These are phyloP conservation scores for Spirogloea muscicola DNA, from an alignment of 139 green algal genomes.

Conservation along the genomic window DNA sequence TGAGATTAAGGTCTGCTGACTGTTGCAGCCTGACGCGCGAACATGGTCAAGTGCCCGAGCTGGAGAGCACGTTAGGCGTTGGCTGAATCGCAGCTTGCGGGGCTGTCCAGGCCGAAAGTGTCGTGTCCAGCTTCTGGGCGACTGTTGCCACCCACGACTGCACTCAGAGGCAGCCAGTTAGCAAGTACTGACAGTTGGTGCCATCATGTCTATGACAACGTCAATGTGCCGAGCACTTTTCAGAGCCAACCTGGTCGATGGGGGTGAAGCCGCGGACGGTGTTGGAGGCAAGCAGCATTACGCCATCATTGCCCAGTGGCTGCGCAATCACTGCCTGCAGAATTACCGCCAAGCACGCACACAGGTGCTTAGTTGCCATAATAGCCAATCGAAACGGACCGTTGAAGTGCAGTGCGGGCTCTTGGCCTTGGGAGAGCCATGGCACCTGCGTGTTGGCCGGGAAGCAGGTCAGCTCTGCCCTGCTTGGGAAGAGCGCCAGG, in stretches of 20 bases:
- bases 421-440: too few relatives aligned
- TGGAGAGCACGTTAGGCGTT: too few relatives aligned
- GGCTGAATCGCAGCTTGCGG: too few relatives aligned
- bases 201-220: too few relatives aligned
- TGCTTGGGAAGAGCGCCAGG: conserved; percentile 77
- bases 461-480: conserved; percentile 28
- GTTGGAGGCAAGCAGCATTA: conserved; percentile 16
- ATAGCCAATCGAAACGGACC: too few relatives aligned
- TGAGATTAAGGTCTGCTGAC: too few relatives aligned
- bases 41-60: too few relatives aligned
- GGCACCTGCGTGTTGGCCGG: conserved; percentile 9
- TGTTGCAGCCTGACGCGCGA: too few relatives aligned
- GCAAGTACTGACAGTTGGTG: too few relatives aligned
- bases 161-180: neutral
- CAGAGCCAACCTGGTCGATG: conserved; percentile 56
- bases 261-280: conserved; percentile 32
- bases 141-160: conserved; percentile 60
- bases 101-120: neutral
- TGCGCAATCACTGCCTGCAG: conserved; percentile 13
- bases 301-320: conserved; percentile 5
- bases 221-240: too few relatives aligned
- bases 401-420: too few relatives aligned
- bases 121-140: conserved; percentile 26
- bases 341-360: neutral
- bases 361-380: too few relatives aligned